Evolutionary conservation across 345 rosid species (phyloP).

Genomic region (Gossypium ekmanianum): DNA sequence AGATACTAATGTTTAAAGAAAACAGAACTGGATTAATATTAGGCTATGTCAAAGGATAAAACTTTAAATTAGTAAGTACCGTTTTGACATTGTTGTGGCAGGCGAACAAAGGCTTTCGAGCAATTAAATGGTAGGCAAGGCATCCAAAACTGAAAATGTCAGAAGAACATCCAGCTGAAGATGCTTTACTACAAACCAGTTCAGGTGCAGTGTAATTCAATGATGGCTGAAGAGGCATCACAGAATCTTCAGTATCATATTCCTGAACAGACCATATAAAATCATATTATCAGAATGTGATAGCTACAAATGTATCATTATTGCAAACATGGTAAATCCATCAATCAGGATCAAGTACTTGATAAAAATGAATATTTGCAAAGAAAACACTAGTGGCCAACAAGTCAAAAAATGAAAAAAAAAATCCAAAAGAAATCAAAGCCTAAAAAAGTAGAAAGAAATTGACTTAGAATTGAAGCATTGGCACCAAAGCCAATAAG

Average conservation of each 20-base stretch:
- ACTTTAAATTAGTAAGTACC: constrained; percentile 40
- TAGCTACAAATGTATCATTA: not conserved
- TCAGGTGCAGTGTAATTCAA: constrained; percentile 95
- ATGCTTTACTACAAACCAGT: constrained; percentile 63
- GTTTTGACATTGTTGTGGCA: constrained; percentile 97
- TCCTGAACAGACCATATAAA: constrained; percentile 48
- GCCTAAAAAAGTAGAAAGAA: not conserved
- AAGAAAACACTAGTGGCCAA: not conserved
- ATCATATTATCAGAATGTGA: constrained; percentile 12
- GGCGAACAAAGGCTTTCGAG: constrained; percentile 82
- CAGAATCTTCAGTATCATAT: constrained; percentile 92
- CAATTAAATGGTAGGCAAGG: constrained; percentile 83
- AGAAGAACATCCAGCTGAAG: constrained; percentile 69
- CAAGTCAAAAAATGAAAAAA: not conserved
- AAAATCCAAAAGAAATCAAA: not conserved
- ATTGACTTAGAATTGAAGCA: not conserved
- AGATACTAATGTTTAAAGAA: not conserved
- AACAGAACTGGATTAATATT: not conserved
- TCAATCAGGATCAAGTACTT: not conserved
- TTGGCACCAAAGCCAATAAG: not conserved
- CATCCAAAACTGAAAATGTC: constrained; percentile 98
- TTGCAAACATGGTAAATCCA: not conserved
- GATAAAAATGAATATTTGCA: not conserved
- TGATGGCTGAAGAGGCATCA: constrained; percentile 89
- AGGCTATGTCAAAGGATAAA: constrained; percentile 5